A percentile compares a stretch with the other conserved stretches of the same genome.
Conservation (phyloP, 257 asterid genomes). For the Nicotiana obtusifolia region DNA sequence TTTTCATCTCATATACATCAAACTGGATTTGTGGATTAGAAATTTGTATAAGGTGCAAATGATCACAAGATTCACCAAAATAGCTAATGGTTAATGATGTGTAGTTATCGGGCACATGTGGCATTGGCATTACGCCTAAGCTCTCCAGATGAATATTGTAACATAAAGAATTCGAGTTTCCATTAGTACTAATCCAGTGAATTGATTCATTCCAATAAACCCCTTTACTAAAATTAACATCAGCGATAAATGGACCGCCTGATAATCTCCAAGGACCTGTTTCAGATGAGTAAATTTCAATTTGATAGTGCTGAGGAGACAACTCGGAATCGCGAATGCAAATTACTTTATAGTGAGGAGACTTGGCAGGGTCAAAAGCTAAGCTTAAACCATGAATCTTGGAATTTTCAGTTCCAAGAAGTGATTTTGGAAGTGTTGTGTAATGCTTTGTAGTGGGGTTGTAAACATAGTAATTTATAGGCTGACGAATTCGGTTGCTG, state of each 20-base stretch:
- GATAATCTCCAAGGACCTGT: conserved; percentile 22
- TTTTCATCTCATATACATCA: conserved; percentile 25
- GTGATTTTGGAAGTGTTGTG: conserved; percentile 19
- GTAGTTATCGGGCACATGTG: neutral
- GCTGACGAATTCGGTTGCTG: neutral
- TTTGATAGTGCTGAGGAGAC: conserved; percentile 16
- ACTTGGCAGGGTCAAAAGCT: conserved; percentile 26
- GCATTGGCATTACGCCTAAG: conserved; percentile 10
- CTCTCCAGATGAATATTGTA: conserved; percentile 21
- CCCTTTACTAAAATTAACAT: conserved; percentile 4
- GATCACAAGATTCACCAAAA: conserved; percentile 26
- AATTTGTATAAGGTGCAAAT: conserved; percentile 15
- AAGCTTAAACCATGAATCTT: neutral
- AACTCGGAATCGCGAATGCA: conserved; percentile 12
- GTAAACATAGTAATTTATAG: conserved; percentile 11
- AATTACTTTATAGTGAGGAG: conserved; percentile 21
- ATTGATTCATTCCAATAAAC: conserved; percentile 31
- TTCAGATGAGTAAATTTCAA: conserved; percentile 28
- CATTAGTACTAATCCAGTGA: conserved; percentile 19
- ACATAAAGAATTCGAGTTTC: conserved; percentile 9
- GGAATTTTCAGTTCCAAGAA: neutral
- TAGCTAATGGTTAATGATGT: neutral
- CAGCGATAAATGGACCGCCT: conserved; percentile 10
- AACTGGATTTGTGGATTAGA: neutral
- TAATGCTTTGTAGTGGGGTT: conserved; percentile 29